These are phyloP conservation scores for Conoideocrella luteorostrata DNA, from an alignment of 2,329 filamentous ascomycete genomes.

Conservation along the genomic window DNA sequence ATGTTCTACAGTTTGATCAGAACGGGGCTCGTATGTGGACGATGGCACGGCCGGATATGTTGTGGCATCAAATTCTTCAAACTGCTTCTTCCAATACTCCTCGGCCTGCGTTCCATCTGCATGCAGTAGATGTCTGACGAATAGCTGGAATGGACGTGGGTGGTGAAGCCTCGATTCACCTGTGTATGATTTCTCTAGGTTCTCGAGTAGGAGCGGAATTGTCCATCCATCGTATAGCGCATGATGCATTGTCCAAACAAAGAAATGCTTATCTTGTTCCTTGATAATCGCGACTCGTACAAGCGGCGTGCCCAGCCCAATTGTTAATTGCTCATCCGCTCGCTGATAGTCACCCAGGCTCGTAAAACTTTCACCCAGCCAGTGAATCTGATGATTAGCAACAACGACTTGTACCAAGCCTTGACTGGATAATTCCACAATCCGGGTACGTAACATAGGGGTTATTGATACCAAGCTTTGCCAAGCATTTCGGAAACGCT, in stretches of 20 bases:
- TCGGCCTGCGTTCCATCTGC: background rate
- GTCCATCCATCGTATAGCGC: constrained; percentile 47
- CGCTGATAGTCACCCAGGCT: constrained; percentile 29
- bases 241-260: constrained; percentile 36
- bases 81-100: constrained; percentile 1
- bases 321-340: constrained; percentile 26
- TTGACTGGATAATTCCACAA: constrained; percentile 1
- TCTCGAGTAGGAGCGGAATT: constrained; percentile 35
- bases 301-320: constrained; percentile 34
- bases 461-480: background rate
- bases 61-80: background rate
- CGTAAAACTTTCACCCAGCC: constrained; percentile 18
- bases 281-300: constrained; percentile 33
- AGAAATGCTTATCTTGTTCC: constrained; percentile 30
- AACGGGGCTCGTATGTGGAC: background rate
- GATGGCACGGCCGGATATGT: constrained; percentile 3
- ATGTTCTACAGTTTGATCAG: constrained; percentile 30
- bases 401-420: constrained; percentile 5
- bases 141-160: constrained; percentile 28
- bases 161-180: constrained; percentile 18
- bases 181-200: constrained; percentile 30
- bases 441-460: constrained; percentile 9
- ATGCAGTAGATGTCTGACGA: constrained; percentile 24
- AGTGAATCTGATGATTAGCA: constrained; percentile 16
- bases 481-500: constrained; percentile 6